These are phyloP conservation scores for Eremochloa ophiuroides DNA, from an alignment of 176 grass and related monocot genomes.

Conservation along the genomic window DNA sequence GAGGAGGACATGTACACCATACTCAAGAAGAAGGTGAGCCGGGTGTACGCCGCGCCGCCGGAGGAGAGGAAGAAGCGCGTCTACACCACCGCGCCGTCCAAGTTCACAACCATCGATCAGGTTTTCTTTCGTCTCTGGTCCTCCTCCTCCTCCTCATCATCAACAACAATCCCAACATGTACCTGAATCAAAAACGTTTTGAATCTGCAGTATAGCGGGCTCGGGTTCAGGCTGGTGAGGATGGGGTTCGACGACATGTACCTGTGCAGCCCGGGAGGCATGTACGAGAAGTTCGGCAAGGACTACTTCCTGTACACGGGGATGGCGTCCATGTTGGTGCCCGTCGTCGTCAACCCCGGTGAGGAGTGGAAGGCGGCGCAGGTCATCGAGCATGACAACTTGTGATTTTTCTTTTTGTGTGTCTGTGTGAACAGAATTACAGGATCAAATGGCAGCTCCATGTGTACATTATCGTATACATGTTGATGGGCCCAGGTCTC, in stretches of 20 bases:
- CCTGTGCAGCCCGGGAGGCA: conserved; percentile 61
- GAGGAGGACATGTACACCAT: conserved; percentile 76
- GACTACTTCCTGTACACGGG: conserved; percentile 89
- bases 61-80: conserved; percentile 75
- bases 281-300: conserved; percentile 46
- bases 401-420: conserved; percentile 35
- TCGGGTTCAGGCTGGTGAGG: conserved; percentile 83
- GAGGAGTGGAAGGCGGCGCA: conserved; percentile 86
- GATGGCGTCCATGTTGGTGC: conserved; percentile 78
- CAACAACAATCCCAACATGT: background rate
- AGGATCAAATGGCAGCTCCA: background rate
- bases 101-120: conserved; percentile 89
- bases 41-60: conserved; percentile 84
- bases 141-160: background rate
- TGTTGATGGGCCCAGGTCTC: background rate
- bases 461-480: conserved; percentile 11
- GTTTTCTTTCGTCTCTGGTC: background rate
- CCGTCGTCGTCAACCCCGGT: conserved; percentile 63
- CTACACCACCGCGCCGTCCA: conserved; percentile 74
- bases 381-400: conserved; percentile 95
- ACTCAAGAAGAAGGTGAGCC: conserved; percentile 72
- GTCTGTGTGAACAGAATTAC: background rate
- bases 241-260: conserved; percentile 91
- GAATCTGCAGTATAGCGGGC: conserved; percentile 59
- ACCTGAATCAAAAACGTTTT: too few species aligned